These are phyloP conservation scores for button mushroom (Agaricus bisporus) DNA, from an alignment of 768 basidiomycete genomes.

Conservation along the genomic window DNA sequence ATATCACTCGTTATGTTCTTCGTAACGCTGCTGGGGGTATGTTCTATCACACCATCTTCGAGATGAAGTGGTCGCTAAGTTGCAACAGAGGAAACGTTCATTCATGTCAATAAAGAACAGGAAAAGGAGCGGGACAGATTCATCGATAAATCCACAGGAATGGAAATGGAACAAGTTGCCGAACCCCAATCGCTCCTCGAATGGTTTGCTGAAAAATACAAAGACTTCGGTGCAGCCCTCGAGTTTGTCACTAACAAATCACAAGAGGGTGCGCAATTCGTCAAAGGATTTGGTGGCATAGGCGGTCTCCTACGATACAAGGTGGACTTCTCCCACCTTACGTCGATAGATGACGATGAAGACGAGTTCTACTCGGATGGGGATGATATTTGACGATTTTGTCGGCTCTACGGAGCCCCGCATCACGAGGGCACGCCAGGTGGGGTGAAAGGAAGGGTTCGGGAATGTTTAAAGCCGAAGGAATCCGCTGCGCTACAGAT, in stretches of 20 bases:
- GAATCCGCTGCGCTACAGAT: constrained; percentile 3
- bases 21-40: constrained; percentile 89
- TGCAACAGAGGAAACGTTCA: constrained; percentile 68
- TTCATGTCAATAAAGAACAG: constrained; percentile 75
- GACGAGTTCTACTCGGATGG: constrained; percentile 83
- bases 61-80: not conserved
- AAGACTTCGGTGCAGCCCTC: constrained; percentile 92
- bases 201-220: constrained; percentile 99
- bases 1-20: constrained; percentile 80
- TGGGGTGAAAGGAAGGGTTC: constrained; percentile 45
- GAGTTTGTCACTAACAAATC: constrained; percentile 96
- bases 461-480: constrained; percentile 4
- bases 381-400: constrained; percentile 79
- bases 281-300: constrained; percentile 98
- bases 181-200: constrained; percentile 90
- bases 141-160: constrained; percentile 86
- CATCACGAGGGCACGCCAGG: constrained; percentile 59
- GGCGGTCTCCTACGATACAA: constrained; percentile 96
- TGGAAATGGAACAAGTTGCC: constrained; percentile 86
- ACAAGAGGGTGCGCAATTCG: constrained; percentile 96
- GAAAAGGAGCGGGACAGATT: constrained; percentile 96
- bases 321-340: constrained; percentile 87
- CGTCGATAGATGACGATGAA: constrained; percentile 72
- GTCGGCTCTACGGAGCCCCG: constrained; percentile 83
- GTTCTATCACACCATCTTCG: constrained; percentile 9